phyloP scores from a whole-genome alignment of 2,329 filamentous ascomycete species.

The Mariannaea elegans region DNA sequence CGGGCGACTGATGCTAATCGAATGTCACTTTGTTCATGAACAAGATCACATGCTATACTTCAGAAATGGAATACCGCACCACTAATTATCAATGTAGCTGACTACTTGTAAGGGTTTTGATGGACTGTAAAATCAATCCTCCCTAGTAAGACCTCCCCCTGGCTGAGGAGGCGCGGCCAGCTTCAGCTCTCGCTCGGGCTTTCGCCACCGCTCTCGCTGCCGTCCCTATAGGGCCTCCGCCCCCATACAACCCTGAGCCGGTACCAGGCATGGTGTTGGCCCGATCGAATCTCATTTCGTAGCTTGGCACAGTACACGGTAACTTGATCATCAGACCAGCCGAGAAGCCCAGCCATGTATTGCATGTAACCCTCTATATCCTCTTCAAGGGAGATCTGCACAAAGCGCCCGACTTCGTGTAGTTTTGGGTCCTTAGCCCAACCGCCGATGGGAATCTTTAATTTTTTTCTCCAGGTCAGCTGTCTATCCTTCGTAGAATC shows the following conservation, averaged over 20 bases:
- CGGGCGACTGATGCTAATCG: too few relatives aligned
- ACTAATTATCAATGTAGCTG: neutral
- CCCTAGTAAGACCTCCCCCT: neutral
- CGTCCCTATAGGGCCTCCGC: neutral
- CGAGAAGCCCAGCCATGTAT: constrained; percentile 32
- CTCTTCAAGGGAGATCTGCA: constrained; percentile 27
- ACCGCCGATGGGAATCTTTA: constrained; percentile 26
- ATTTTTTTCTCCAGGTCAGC: neutral
- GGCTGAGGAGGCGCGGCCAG: too few relatives aligned
- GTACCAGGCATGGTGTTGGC: neutral
- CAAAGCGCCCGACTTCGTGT: constrained; percentile 26
- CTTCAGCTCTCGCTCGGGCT: neutral
- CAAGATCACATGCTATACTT: too few relatives aligned
- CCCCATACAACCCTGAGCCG: neutral
- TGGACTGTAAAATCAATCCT: neutral
- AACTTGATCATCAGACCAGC: constrained; percentile 31
- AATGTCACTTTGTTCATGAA: too few relatives aligned
- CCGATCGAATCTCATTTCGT: neutral
- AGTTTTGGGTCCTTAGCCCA: constrained; percentile 21
- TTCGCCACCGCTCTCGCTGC: neutral
- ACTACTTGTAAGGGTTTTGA: neutral
- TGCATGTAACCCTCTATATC: constrained; percentile 32
- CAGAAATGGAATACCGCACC: too few relatives aligned
- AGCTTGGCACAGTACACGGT: constrained; percentile 20
- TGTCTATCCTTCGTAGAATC: neutral